phyloP scores from a whole-genome alignment of 1,284 basidiomycete species.

The Thecaphora thlaspeos region DNA sequence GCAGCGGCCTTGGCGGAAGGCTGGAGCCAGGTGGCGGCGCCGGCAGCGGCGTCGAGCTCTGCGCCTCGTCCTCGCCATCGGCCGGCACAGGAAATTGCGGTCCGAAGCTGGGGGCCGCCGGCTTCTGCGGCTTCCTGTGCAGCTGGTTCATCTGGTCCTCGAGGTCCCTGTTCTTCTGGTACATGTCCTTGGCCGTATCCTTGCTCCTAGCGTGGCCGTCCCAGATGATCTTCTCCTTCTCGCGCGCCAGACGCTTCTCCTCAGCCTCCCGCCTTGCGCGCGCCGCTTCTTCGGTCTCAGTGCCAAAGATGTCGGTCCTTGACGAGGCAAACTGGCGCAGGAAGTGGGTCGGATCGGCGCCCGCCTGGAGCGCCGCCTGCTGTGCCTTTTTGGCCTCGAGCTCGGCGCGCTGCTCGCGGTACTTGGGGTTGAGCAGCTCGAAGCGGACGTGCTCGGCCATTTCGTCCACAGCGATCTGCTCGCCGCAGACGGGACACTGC shows the following conservation, averaged over 20 bases:
- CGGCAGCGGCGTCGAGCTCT: neutral
- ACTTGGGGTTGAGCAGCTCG: slow-evolving; percentile 88
- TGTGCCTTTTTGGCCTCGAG: slow-evolving; percentile 52
- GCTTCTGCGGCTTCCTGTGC: slow-evolving; percentile 21
- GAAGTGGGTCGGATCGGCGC: slow-evolving; percentile 51
- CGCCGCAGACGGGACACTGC: slow-evolving; percentile 87
- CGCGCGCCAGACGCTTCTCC: slow-evolving; percentile 40
- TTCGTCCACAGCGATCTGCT: slow-evolving; percentile 90
- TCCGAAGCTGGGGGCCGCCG: slow-evolving; percentile 24
- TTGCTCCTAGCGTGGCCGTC: slow-evolving; percentile 50
- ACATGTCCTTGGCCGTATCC: slow-evolving; percentile 34
- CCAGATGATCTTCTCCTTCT: slow-evolving; percentile 55
- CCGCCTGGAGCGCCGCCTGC: slow-evolving; percentile 46
- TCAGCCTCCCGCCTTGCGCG: slow-evolving; percentile 43
- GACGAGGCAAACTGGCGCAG: slow-evolving; percentile 49
- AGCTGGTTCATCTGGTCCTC: slow-evolving; percentile 39
- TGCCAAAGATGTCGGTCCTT: slow-evolving; percentile 47
- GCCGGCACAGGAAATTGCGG: slow-evolving; percentile 25
- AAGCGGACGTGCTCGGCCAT: slow-evolving; percentile 97
- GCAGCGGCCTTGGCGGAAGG: neutral
- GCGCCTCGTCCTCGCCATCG: neutral
- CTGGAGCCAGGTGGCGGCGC: neutral
- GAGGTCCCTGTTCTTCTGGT: slow-evolving; percentile 27
- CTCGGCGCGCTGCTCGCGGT: slow-evolving; percentile 51
- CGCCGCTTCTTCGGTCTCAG: slow-evolving; percentile 42